phyloP scores from a whole-genome alignment of 1,139 yeast species.

The Candida frijolesensis region DNA sequence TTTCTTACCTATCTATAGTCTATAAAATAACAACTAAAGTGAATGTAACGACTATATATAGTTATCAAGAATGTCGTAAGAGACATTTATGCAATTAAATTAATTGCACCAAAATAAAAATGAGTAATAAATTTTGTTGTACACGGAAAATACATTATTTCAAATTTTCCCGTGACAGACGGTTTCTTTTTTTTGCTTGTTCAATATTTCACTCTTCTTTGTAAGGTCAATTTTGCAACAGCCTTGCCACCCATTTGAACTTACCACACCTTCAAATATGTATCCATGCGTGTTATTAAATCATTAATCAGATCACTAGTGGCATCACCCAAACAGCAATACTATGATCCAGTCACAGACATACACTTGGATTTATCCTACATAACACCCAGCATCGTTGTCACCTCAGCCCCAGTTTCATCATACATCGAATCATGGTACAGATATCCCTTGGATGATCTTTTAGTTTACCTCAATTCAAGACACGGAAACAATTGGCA shows the following conservation, averaged over 20 bases:
- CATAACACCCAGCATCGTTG: constrained; percentile 61
- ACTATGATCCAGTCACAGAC: constrained; percentile 22
- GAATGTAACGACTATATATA: too few relatives aligned
- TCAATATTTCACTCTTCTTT: too few relatives aligned
- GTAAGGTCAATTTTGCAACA: neutral
- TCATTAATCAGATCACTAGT: constrained; percentile 19
- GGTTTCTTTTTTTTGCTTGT: neutral
- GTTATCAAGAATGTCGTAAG: too few relatives aligned
- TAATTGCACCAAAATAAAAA: too few relatives aligned
- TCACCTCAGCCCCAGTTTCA: constrained; percentile 72
- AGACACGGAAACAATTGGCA: constrained; percentile 65
- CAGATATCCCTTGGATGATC: constrained; percentile 55
- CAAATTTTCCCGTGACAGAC: too few relatives aligned
- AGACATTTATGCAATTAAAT: too few relatives aligned
- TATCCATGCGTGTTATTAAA: constrained; percentile 16
- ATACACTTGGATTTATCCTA: constrained; percentile 61
- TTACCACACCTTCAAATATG: neutral
- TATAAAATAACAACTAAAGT: too few relatives aligned
- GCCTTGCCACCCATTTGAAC: neutral
- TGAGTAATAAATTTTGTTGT: too few relatives aligned
- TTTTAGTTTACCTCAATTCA: constrained; percentile 50
- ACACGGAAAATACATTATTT: too few relatives aligned
- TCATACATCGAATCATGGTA: constrained; percentile 47
- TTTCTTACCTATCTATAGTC: too few relatives aligned
- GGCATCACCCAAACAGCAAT: constrained; percentile 28